Evolutionary conservation across 108 stramenopile species (phyloP), one percentile per base, ranked within the genome.

Genomic region (Fistulifera solaris): DNA sequence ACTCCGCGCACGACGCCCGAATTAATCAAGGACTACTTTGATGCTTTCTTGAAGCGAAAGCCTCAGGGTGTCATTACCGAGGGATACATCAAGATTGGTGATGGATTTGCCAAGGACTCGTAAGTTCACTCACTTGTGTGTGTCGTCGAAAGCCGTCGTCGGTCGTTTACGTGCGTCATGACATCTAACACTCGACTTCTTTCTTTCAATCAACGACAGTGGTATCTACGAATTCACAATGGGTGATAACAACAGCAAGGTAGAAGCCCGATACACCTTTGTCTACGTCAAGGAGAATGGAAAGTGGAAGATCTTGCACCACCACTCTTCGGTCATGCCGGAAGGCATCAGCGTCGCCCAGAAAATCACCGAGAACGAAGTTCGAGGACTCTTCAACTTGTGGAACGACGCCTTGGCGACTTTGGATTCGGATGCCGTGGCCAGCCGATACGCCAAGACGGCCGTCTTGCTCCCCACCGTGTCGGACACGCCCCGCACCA

Each of bases 21-120:
- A 27, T 53, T 60, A 15, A 76, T 81, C 54, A 74, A 81, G 61
- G 73, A 81, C 53, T 81, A 81, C 65, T 81, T 81, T 57, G 79
- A 74, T 50, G 54, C 66, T 18, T 81, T 81, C 66, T 63, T 76
- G 39, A 49, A 54, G 52, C 63, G 63, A 27, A 41, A 81, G 60
- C 75, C 79, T 19, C 75, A 77, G 54, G 79, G 79, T 10, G 66
- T 62, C 24, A 77, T 81, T 59, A 40, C 71, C 21, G 72, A 76
- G 13, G 79, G 76, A 14, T 44, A 81, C 45, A 67, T 77, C 49
- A 62, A 53, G 39, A 71, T 81, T 35, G 79, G 79, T 18, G 60
- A 70, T 17, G 61, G 54, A 14, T 76, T 70, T 70, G 66, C 67
- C 16, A 55, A 62, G 12, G 74, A n/a, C n/a, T n/a, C n/a, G n/a